Base-by-base conservation (phyloP, 164 flowering plant genomes). In the Kalanchoe fedtschenkoi region DNA sequence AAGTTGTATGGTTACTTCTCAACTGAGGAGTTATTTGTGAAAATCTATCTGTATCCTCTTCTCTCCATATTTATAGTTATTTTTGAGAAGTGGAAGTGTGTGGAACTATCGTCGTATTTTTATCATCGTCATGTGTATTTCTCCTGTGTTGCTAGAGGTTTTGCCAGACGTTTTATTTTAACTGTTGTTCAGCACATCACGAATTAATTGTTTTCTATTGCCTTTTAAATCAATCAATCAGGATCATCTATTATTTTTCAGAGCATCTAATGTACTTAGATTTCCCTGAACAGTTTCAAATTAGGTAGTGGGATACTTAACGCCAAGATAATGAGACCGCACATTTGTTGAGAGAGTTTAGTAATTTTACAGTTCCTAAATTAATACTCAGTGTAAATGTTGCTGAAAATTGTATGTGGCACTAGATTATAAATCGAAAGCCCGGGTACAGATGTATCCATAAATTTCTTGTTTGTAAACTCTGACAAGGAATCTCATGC, bases 1-100 rank as follows among this genome's bases (percentile, higher is more conserved):
- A 88, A 67, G 63, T 77, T 93, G 65, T 93, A 93, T 78, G 99
- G 99, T 58, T 88, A 81, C 70, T 83, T 87, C 80, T 65, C 86
- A 42, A 65, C 85, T 11, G 99, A 93, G 76, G 97, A 93, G 72
- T 70, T 87, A 14, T 93, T 88, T 80, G 75, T 83, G 62, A 90
- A 88, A 74, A 84, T 93, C 70, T 85, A 83, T 67, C 78, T 93
- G 99, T 93, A 93, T 93, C 99, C 97, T 47, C 39, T 29, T 65
- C 5, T 19, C 30, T 24, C 2, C 28, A 28, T 26, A 9, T 51
- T 10, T 15, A 1, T 51, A 51, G n/a, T 51, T 26, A 11, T 19
- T n/a, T 6, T 44, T 44, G 51, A 24, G 56, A 47, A 22, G 15
- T 24, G 55, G 55, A 8, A 5, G 29, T 47, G 14, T 16, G 21